phyloP scores from a whole-genome alignment of 495 filamentous ascomycete species.

The Zalerion maritima region DNA sequence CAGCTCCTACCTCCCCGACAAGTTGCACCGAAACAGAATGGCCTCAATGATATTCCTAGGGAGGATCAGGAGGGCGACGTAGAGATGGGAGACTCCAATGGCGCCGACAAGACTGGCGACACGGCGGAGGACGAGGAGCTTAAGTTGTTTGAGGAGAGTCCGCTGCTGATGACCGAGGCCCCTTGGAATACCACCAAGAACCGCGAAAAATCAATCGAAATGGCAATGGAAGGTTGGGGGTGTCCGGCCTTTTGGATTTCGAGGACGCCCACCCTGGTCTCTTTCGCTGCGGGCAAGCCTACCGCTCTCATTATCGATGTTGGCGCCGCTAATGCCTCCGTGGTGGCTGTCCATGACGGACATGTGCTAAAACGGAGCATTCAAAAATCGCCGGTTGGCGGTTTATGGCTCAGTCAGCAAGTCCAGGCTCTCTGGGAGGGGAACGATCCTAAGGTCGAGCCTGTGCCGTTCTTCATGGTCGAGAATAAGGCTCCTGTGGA shows the following conservation, averaged over 20 bases:
- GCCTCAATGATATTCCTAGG: slow-evolving; percentile 49
- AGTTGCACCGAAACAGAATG: slow-evolving; percentile 54
- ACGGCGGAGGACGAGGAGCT: slow-evolving; percentile 49
- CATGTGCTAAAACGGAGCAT: slow-evolving; percentile 83
- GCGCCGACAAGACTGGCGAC: no score
- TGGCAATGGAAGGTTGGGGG: slow-evolving; percentile 92
- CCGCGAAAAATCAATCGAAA: slow-evolving; percentile 81
- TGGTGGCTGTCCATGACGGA: slow-evolving; percentile 87
- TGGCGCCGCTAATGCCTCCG: slow-evolving; percentile 77
- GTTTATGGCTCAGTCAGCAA: slow-evolving; percentile 79
- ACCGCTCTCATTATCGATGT: slow-evolving; percentile 85
- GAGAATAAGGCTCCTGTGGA: slow-evolving; percentile 78
- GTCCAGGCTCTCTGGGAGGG: slow-evolving; percentile 65
- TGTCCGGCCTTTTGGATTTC: slow-evolving; percentile 86
- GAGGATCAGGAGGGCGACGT: slow-evolving; percentile 44
- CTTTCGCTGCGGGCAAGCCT: slow-evolving; percentile 83
- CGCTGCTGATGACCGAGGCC: slow-evolving; percentile 85
- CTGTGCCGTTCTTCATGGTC: slow-evolving; percentile 78
- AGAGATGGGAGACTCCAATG: slow-evolving; percentile 36
- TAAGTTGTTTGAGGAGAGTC: slow-evolving; percentile 73
- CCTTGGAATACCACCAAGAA: slow-evolving; percentile 81
- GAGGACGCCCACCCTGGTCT: slow-evolving; percentile 36
- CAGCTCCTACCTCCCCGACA: slow-evolving; percentile 57
- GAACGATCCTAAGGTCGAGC: slow-evolving; percentile 60
- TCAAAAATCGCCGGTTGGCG: slow-evolving; percentile 68